Evolutionary conservation across 345 rosid genomes (phyloP), one percentile per base, ranked within the genome.

Genomic region (Balakata baccata): DNA sequence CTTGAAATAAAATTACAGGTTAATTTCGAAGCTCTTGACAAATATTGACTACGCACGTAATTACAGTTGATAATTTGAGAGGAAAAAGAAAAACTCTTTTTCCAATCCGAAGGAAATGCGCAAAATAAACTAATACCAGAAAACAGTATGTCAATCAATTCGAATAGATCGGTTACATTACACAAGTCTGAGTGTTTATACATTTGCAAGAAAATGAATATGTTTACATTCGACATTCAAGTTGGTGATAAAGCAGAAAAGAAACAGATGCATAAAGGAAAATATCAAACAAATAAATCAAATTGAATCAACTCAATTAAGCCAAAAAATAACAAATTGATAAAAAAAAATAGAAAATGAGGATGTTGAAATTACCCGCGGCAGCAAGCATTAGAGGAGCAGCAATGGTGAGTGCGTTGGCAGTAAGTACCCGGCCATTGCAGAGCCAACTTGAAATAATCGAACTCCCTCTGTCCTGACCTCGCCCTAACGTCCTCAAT

Each of bases 371-470:
- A 38, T 4, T 65, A 92, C 98, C 94, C 83, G 78, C 90, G 84
- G 85, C 97, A 94, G 58, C 98, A 94, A 75, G 86, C 98, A 77
- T 92, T 94, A 71, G 83, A 72, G 80, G 93, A 74, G 86, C 98
- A 94, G 76, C 98, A 94, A 78, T 86, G 86, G 84, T 88, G 86
- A 76, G 96, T 87, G 22, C 81, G 78, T 46, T 72, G 90, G 80
- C 98, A 94, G 70, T 61, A 73, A 39, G 98, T 90, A 80, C 89
- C 96, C 3, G 98, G 96, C 98, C 98, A 94, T 64, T 87, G 94
- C 17, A 94, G 79, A 66, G 94, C 65, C 74, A 94, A 84, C 66
- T 81, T 88, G 82, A 92, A 94, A 86, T 94, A 94, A 81, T 94
- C 98, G 74, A 94, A 94, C 86, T 94, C 98, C 29, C 97, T 88